Base-by-base conservation (phyloP, 345 rosid genomes). In the Aethionema arabicum region DNA sequence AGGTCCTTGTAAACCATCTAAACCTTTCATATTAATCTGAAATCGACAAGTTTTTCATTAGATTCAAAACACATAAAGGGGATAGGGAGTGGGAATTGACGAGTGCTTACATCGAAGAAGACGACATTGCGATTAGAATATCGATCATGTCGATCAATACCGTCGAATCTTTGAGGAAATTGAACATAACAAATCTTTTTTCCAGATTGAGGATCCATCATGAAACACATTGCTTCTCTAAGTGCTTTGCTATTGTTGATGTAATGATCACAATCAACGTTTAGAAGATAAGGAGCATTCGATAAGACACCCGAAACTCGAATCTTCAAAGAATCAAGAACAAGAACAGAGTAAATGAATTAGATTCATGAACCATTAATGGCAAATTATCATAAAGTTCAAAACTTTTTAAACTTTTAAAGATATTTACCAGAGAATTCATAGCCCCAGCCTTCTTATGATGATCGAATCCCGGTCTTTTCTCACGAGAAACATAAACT, bases 391-490 rank as follows among this genome's bases (percentile, higher is more conserved):
- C 14, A 31, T 2, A 49, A 49, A 49, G 7, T 49, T 27, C 15
- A 27, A 41, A 29, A 8, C 21, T 31, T 49, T 39, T 21, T 4
- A 32, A 32, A 44, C 4, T 47, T 47, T 14, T 5, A 29, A 30
- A 36, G 36, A 67, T 27, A 46, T 74, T 66, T 82, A 93, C 99
- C 85, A 93, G 74, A 40, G 97, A 56, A 79, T 93, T 93, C 99
- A 93, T 93, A 60, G 99, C 99, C 40, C 97, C 99, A 56, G 99
- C 99, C 82, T 93, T 93, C 66, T 93, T 93, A 56, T 93, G 99
- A 69, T 93, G 99, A 10, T 93, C 99, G 75, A 90, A 93, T 9
- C 99, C 97, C 0, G 99, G 99, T 67, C 99, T 81, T 73, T 93
- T 93, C 82, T 92, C 98, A 80, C 98, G 98, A 73, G 98, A 92